Percentiles rank a stretch among this genome's conserved stretches.
These are phyloP conservation scores for Pichia kluyveri DNA, from an alignment of 805 yeast species.

Conservation along the genomic window DNA sequence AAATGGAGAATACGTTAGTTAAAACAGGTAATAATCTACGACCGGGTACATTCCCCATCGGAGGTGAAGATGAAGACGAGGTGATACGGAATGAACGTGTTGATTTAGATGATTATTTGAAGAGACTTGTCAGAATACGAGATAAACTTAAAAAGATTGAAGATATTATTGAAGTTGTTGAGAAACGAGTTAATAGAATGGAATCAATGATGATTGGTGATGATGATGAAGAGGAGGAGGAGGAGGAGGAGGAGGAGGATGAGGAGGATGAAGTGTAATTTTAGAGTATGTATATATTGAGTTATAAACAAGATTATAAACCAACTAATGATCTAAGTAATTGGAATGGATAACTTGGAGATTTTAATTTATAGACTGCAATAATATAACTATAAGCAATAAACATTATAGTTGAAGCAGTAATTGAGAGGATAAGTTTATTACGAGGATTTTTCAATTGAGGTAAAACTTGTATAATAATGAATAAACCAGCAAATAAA, in stretches of 20 bases:
- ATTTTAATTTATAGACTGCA: constrained; percentile 60
- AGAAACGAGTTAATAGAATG: constrained; percentile 26
- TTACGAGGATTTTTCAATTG: constrained; percentile 34
- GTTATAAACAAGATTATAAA: neutral
- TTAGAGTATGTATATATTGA: too few species aligned
- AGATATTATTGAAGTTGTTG: constrained; percentile 28
- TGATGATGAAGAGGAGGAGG: too few species aligned
- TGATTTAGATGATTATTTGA: constrained; percentile 13
- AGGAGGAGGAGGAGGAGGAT: too few species aligned
- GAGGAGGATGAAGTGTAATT: too few species aligned
- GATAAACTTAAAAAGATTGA: constrained; percentile 18
- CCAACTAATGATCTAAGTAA: constrained; percentile 22
- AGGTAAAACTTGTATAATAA: constrained; percentile 52
- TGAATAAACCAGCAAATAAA: constrained; percentile 50
- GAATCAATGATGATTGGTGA: constrained; percentile 1
- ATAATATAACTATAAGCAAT: constrained; percentile 56
- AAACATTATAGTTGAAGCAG: constrained; percentile 38
- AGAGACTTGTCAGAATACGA: constrained; percentile 19
- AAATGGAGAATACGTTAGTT: constrained; percentile 28
- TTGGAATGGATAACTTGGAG: constrained; percentile 66
- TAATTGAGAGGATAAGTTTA: constrained; percentile 39
- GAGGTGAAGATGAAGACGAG: neutral
- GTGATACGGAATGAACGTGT: neutral
- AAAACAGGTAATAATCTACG: constrained; percentile 9
- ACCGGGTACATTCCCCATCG: neutral